phyloP scores from a whole-genome alignment of 2,329 filamentous ascomycete species.

The Ceratocystis papillata region DNA sequence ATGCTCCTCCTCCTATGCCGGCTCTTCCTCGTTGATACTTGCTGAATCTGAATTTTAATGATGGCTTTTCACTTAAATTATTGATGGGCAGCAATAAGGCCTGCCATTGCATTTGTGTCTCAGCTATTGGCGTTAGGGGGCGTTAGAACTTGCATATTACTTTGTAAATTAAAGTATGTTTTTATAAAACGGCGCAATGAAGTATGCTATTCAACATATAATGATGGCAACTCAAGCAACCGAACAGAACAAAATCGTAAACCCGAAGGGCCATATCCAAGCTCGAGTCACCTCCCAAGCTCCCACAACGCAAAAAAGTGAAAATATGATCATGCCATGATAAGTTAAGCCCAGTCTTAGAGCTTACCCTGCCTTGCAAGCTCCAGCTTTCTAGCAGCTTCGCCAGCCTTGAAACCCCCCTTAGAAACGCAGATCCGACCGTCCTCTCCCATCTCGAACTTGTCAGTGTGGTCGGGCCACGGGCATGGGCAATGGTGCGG shows the following conservation, averaged over 20 bases:
- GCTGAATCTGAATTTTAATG: constrained; percentile 5
- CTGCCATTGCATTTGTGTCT: background rate
- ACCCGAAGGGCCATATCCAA: background rate
- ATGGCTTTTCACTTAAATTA: background rate
- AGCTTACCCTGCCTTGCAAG: constrained; percentile 68
- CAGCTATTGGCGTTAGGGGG: constrained; percentile 18
- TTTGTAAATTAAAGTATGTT: background rate
- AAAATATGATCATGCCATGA: background rate
- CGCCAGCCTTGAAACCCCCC: constrained; percentile 61
- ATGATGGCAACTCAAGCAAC: background rate
- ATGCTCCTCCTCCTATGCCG: constrained; percentile 36
- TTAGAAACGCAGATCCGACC: constrained; percentile 63
- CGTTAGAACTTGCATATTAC: constrained; percentile 19
- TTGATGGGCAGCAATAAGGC: background rate
- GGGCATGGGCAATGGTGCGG: constrained; percentile 95
- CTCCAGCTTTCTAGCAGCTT: constrained; percentile 65
- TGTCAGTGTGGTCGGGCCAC: constrained; percentile 65
- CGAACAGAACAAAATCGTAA: background rate
- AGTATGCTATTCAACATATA: background rate
- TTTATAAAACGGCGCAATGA: constrained; percentile 1
- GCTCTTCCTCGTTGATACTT: constrained; percentile 32
- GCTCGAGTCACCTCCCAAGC: background rate
- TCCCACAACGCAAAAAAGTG: background rate
- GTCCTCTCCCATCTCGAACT: constrained; percentile 62
- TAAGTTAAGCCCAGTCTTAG: constrained; percentile 31